Percentiles rank a stretch among this genome's conserved stretches.
Evolutionary conservation across 2,329 filamentous ascomycete genomes (phyloP).

Genomic region (Aspergillus glaucus): DNA sequence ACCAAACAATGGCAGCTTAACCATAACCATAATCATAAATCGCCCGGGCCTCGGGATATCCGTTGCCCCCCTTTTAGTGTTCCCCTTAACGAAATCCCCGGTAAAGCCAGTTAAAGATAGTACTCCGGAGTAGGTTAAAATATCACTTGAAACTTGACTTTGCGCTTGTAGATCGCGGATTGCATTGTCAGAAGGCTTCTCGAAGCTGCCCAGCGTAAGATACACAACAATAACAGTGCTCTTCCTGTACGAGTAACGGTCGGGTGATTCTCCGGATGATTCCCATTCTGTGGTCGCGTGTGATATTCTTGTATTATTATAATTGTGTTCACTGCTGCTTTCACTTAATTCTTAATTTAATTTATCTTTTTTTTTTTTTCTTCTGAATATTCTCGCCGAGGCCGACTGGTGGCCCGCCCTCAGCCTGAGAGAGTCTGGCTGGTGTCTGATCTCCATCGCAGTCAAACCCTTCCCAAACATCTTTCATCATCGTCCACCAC

Average conservation of each 20-base stretch:
- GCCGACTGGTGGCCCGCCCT: constrained; percentile 27
- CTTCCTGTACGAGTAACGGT: background rate
- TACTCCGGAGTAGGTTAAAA: background rate
- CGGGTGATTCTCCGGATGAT: background rate
- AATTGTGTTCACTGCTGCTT: no score
- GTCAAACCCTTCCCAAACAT: constrained; percentile 12
- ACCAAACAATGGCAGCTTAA: background rate
- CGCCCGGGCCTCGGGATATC: background rate
- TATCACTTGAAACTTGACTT: background rate
- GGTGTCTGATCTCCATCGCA: background rate
- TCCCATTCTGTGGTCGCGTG: background rate
- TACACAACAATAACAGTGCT: no score
- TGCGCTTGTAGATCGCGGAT: background rate
- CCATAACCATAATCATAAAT: no score
- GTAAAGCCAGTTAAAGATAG: background rate
- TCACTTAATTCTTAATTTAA: no score
- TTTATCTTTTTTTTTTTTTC: no score
- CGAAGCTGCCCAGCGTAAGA: background rate
- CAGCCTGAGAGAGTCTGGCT: background rate
- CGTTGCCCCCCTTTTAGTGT: background rate
- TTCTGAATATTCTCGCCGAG: constrained; percentile 15
- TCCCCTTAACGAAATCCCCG: background rate
- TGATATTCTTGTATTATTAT: no score
- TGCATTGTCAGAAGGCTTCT: background rate
- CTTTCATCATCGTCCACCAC: constrained; percentile 11